Base-by-base conservation (phyloP, 306 rosid species). In the Casuarina cunninghamiana region DNA sequence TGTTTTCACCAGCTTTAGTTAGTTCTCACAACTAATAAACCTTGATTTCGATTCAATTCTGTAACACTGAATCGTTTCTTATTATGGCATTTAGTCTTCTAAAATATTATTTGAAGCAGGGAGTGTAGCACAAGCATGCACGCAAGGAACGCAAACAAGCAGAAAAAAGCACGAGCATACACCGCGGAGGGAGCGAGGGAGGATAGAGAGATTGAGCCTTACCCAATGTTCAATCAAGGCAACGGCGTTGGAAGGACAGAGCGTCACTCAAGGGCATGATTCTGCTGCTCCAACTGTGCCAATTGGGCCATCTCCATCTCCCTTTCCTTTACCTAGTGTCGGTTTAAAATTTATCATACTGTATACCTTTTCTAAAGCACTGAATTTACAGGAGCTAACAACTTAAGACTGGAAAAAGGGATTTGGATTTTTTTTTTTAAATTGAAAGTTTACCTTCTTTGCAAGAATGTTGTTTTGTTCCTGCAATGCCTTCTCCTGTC, bases 401-500 rank as follows among this genome's bases (percentile, higher is more conserved):
- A 57, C 35, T 6, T 8, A 4, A 26, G 35, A 53, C 10, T 42
- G 45, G 16, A 53, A 55, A 53, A 55, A 2, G 32, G 32, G 38
- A n/a, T 53, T 37, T n/a, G 3, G 5, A 39, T 60, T 37, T 45
- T 7, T 6, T 6, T 26, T 43, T 42, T 7, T 1, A 35, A 71
- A 57, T 0, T 9, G 0, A 26, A 26, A 26, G 1, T 19, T 77
- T 39, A 92, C 98, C 93, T 87, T 82, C 80, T 91, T 88, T 48
- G 83, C 19, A 66, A 95, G 90, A 73, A 77, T 16, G 69, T 84
- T 91, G 83, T 95, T 92, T 63, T 88, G 97, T 75, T 91, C 97
- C 68, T 81, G 90, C 48, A 95, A 85, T 55, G 85, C 87, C 87
- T 87, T 95, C 65, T 86, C 97, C 97, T 92, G 84, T 73, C 45